Conservation (phyloP, 257 asterid species). For the Eucommia ulmoides region DNA sequence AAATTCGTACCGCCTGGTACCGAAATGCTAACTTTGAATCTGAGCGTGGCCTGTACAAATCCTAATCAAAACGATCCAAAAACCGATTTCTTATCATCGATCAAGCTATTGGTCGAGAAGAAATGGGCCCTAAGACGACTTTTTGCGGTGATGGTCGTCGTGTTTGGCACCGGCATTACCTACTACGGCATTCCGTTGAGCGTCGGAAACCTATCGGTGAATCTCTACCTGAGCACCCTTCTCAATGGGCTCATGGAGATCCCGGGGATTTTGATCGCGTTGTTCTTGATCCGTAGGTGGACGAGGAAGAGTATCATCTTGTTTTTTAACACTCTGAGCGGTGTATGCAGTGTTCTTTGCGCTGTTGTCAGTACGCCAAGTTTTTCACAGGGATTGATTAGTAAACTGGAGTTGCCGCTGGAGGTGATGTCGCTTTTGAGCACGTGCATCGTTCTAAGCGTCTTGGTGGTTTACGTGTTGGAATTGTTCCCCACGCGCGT, state of each 20-base stretch:
- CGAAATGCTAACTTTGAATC: too few species aligned
- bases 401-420: conserved; percentile 24
- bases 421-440: conserved; percentile 45
- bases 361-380: too few species aligned
- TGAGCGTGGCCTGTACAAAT: conserved; percentile 21
- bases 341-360: conserved; percentile 36
- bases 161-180: conserved; percentile 41
- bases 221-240: conserved; percentile 43
- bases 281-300: conserved; percentile 24
- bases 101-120: conserved; percentile 23
- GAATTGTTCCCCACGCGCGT: conserved; percentile 70
- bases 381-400: neutral
- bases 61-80: conserved; percentile 27
- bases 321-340: conserved; percentile 30
- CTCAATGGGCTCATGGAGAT: conserved; percentile 48
- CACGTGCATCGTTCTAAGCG: conserved; percentile 37
- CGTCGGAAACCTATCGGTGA: conserved; percentile 25
- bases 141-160: conserved; percentile 30
- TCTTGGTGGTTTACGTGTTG: conserved; percentile 36
- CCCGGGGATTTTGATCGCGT: conserved; percentile 37
- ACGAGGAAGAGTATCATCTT: conserved; percentile 22
- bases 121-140: conserved; percentile 42
- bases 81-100: conserved; percentile 26
- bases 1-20: conserved; percentile 20
- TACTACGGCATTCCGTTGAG: conserved; percentile 84